Conservation (phyloP, 805 yeast genomes). For the Yarrowia porcina region DNA sequence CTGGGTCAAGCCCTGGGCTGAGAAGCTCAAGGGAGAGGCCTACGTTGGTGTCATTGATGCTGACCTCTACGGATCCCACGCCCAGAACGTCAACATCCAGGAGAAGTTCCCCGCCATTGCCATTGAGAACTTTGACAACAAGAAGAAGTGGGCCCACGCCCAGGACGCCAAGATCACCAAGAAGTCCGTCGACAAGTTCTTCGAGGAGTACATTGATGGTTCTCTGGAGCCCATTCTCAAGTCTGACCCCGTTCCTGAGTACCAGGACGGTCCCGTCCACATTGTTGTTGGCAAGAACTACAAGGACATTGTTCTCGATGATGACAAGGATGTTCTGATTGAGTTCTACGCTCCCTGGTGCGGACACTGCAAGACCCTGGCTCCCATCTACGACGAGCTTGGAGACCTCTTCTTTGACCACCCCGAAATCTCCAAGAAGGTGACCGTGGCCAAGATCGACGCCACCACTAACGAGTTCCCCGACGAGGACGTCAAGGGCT, state of each 20-base stretch:
- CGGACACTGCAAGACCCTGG: conserved; percentile 88
- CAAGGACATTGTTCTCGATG: conserved; percentile 59
- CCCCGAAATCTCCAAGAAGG: conserved; percentile 48
- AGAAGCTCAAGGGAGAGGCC: conserved; percentile 70
- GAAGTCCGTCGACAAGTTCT: conserved; percentile 56
- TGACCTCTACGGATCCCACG: conserved; percentile 74
- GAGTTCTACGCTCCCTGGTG: conserved; percentile 98
- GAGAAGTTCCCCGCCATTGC: conserved; percentile 88
- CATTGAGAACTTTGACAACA: conserved; percentile 66
- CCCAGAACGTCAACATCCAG: conserved; percentile 76
- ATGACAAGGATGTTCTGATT: conserved; percentile 70
- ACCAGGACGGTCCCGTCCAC: conserved; percentile 65
- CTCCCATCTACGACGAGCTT: conserved; percentile 85
- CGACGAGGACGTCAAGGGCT: conserved; percentile 70
- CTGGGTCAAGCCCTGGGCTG: conserved; percentile 60
- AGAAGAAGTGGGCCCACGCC: conserved; percentile 73
- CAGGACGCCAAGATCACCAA: conserved; percentile 55
- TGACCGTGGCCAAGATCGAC: conserved; percentile 80
- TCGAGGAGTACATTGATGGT: conserved; percentile 62
- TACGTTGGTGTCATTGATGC: conserved; percentile 91
- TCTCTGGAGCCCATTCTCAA: conserved; percentile 68
- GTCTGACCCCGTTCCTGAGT: conserved; percentile 81
- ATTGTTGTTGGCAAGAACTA: conserved; percentile 83
- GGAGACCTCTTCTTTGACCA: conserved; percentile 63
- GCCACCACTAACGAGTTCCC: conserved; percentile 87